Evolutionary conservation across 2,329 filamentous ascomycete species (phyloP).

Genomic region (Aspergillus uvarum): DNA sequence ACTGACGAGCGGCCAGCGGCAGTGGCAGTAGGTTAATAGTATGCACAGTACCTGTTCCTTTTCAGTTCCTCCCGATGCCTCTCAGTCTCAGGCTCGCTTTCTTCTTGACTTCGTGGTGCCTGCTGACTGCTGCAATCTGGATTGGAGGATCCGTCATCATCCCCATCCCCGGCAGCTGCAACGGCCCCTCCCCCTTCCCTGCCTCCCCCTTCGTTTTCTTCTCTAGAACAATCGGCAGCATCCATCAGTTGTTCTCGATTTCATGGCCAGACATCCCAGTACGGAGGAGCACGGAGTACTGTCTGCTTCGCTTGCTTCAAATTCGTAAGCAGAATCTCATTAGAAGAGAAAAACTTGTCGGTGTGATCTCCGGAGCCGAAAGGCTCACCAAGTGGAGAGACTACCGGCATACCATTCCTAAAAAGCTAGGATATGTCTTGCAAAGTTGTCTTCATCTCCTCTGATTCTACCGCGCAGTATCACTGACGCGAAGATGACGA

Average conservation of each 20-base stretch:
- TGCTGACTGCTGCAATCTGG: too few species aligned
- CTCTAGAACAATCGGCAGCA: background rate
- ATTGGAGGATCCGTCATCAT: too few species aligned
- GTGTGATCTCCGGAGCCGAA: background rate
- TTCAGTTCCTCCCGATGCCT: background rate
- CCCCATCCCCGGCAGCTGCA: too few species aligned
- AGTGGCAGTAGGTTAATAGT: too few species aligned
- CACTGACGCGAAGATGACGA: background rate
- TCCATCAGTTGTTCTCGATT: background rate
- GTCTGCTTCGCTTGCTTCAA: background rate
- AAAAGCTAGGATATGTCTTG: background rate
- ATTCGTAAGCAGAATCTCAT: background rate
- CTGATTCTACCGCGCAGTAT: background rate
- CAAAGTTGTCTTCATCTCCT: background rate
- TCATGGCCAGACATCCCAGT: background rate
- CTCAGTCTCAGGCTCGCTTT: background rate
- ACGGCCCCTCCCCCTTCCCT: too few species aligned
- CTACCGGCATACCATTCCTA: background rate
- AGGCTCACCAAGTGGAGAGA: background rate
- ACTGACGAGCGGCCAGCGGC: too few species aligned
- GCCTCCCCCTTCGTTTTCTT: background rate
- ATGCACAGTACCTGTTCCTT: too few species aligned
- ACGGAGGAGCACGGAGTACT: too few species aligned
- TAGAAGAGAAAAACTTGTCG: background rate
- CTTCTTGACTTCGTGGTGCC: too few species aligned